Base-by-base conservation (phyloP, 371 early-diverging fungal genomes). In the Lichtheimia ramosa region DNA sequence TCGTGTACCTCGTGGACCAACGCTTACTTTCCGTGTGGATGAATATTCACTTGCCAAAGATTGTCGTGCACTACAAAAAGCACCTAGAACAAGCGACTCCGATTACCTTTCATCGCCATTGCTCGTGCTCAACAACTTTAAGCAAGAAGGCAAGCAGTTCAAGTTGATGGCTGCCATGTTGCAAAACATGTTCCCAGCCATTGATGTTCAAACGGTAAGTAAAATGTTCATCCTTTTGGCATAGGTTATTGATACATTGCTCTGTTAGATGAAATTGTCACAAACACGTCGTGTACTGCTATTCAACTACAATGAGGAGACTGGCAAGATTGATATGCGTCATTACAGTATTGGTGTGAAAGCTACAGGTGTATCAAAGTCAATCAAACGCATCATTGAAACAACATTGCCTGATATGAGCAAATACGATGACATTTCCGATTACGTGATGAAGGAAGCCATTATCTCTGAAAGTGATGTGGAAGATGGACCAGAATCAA, bases 121-220 rank as follows among this genome's bases (percentile, higher is more conserved):
- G 74, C 74, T 97, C 16, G 94, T 97, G 2, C 79, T 97, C 43
- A 97, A 97, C 74, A 94, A 94, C 74, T 96, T 96, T 76, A 87
- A 84, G 34, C 83, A 81, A 27, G 86, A 89, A 61, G 84, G 84
- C 24, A 91, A 90, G 49, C 87, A 95, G 58, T 83, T 94, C 68
- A 92, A 94, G 72, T 83, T 98, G 43, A 89, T 96, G 89, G 87
- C 92, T 3, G 90, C 94, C 27, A 89, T 96, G 88, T 84, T 98
- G 61, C 98, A 97, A 66, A 95, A 95, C 73, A 85, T 98, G 89
- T 96, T 96, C 64, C 97, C 98, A 0, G 74, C 97, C 3, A 93
- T 98, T 62, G 93, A 95, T 76, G 91, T 96, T 23, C 88, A 91
- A 62, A 92, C 84, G 39, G 91, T 91, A 79, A 69, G 73, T 55